Conservation (phyloP, 2,329 filamentous ascomycete species). For the Apiospora pterosperma region DNA sequence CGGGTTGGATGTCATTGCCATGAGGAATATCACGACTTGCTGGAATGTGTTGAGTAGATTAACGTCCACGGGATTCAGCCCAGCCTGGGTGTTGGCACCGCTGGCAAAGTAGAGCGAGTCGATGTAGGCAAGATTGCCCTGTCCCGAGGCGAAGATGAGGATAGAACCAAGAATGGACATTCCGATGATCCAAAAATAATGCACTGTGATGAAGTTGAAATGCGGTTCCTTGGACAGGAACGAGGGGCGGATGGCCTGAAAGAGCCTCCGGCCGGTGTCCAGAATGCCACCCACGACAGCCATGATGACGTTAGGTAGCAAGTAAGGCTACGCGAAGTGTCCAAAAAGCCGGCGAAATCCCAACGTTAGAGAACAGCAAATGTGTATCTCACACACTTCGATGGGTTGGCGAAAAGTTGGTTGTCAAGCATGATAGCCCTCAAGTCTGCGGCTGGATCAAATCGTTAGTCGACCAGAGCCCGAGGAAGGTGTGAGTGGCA, state of each 20-base stretch:
- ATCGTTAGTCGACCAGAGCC: neutral
- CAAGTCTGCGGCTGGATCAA: slow-evolving; percentile 6
- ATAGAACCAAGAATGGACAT: slow-evolving; percentile 73
- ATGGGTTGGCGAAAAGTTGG: neutral
- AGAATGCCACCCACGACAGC: slow-evolving; percentile 27
- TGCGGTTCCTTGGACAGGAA: slow-evolving; percentile 60
- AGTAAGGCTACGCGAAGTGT: neutral
- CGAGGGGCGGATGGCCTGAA: slow-evolving; percentile 50
- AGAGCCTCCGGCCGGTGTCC: slow-evolving; percentile 34
- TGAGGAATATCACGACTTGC: slow-evolving; percentile 68
- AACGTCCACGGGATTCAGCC: slow-evolving; percentile 76
- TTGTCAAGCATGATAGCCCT: slow-evolving; percentile 11
- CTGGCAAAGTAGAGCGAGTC: slow-evolving; percentile 88
- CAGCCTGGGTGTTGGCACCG: slow-evolving; percentile 86
- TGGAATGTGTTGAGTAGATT: slow-evolving; percentile 68
- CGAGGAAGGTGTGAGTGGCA: neutral
- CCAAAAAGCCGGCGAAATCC: neutral
- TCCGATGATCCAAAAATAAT: slow-evolving; percentile 80
- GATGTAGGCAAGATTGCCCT: slow-evolving; percentile 67
- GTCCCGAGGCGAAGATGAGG: slow-evolving; percentile 62
- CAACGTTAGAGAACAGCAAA: slow-evolving; percentile 2
- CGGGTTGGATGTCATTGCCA: slow-evolving; percentile 73
- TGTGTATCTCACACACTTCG: neutral
- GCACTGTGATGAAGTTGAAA: slow-evolving; percentile 78
- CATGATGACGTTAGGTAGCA: slow-evolving; percentile 1